A percentile compares a stretch with the other conserved stretches of the same genome.
Conservation (phyloP, 1,284 basidiomycete species). For the Malassezia dermatis region DNA sequence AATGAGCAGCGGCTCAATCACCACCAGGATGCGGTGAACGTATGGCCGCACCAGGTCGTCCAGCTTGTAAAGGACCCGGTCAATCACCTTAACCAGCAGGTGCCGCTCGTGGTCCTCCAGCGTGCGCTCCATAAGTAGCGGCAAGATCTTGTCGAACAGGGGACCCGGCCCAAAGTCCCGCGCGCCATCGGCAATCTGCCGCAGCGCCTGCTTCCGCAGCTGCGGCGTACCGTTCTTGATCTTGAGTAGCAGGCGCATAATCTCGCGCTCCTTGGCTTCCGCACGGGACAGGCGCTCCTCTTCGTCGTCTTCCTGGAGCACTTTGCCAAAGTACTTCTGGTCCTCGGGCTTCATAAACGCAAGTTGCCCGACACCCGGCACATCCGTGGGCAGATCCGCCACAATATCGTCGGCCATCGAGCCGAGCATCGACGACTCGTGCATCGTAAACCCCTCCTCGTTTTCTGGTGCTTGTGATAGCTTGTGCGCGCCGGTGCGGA, state of each 20-base stretch:
- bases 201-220: conserved; percentile 89
- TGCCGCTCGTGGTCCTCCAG: conserved; percentile 98
- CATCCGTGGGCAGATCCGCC: conserved; percentile 92
- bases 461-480: conserved; percentile 59
- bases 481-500: conserved; percentile 64
- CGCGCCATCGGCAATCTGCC: conserved; percentile 99
- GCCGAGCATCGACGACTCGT: conserved; percentile 81
- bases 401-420: conserved; percentile 71
- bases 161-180: conserved; percentile 96
- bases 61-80: conserved; percentile 95
- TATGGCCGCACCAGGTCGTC: conserved; percentile 98
- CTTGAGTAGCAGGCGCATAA: conserved; percentile 97
- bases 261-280: conserved; percentile 98
- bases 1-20: conserved; percentile 96
- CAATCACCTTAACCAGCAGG: conserved; percentile 96
- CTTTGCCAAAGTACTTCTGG: conserved; percentile 93
- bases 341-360: conserved; percentile 98
- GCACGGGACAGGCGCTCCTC: conserved; percentile 74
- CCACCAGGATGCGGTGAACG: conserved; percentile 97
- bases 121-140: conserved; percentile 95
- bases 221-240: conserved; percentile 99
- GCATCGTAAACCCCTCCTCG: conserved; percentile 80
- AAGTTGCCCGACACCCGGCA: conserved; percentile 90
- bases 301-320: conserved; percentile 75
- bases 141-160: conserved; percentile 98